These are phyloP conservation scores for Scheffersomyces coipomensis DNA, from an alignment of 805 yeast species.

Conservation along the genomic window DNA sequence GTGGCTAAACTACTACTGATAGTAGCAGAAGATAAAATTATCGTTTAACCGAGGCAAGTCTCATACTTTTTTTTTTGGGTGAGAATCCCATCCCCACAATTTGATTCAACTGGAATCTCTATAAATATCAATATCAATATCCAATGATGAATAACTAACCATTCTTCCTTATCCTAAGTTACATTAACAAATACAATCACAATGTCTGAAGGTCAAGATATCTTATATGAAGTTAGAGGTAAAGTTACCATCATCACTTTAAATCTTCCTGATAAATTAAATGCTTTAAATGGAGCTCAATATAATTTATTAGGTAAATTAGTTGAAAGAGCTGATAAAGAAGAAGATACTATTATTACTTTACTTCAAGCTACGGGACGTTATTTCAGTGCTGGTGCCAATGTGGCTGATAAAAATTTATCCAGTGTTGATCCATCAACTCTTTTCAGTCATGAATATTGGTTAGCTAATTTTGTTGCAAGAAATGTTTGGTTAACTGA, in stretches of 20 bases:
- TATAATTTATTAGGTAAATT: constrained; percentile 59
- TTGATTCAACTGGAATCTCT: too few species aligned
- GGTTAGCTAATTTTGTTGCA: constrained; percentile 62
- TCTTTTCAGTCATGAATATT: constrained; percentile 37
- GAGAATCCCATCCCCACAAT: too few species aligned
- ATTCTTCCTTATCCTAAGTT: too few species aligned
- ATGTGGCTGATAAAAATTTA: constrained; percentile 46
- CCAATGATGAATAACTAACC: too few species aligned
- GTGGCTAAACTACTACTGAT: too few species aligned
- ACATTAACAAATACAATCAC: background rate
- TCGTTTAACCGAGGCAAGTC: too few species aligned
- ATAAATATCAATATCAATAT: too few species aligned
- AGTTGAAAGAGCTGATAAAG: constrained; percentile 60
- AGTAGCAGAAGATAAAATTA: too few species aligned
- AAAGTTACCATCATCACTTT: constrained; percentile 62
- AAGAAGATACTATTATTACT: constrained; percentile 62
- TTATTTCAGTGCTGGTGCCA: constrained; percentile 85
- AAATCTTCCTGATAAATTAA: constrained; percentile 57
- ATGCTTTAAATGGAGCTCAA: constrained; percentile 67
- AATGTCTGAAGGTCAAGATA: constrained; percentile 20
- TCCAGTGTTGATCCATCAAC: constrained; percentile 25
- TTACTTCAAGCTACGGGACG: constrained; percentile 69
- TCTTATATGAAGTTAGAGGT: constrained; percentile 43
- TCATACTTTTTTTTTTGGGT: too few species aligned
- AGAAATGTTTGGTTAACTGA: constrained; percentile 70